A percentile compares a stretch with the other conserved stretches of the same genome.
Evolutionary conservation across 2,329 filamentous ascomycete species (phyloP).

Genomic region (Juglanconis sp.): DNA sequence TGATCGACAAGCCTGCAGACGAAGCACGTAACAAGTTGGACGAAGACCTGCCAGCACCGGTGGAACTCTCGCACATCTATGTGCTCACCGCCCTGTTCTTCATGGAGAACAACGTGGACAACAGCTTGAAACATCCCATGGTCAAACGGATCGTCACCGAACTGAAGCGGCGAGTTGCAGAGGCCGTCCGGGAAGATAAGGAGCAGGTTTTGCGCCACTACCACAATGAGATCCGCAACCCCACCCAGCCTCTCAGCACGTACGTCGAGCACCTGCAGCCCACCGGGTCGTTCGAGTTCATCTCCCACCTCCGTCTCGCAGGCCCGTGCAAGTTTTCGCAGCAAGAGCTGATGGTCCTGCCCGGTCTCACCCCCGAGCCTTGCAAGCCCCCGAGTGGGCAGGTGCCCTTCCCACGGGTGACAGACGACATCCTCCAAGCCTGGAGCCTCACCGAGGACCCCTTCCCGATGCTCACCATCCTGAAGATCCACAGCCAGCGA

Average conservation of each 20-base stretch:
- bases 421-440: neutral
- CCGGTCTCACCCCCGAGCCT: neutral
- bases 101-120: neutral
- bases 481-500: neutral
- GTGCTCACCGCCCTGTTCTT: neutral
- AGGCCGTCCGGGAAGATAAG: neutral
- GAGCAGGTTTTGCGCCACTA: neutral
- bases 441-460: constrained; percentile 4
- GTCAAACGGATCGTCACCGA: neutral
- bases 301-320: constrained; percentile 9
- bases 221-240: neutral
- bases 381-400: neutral
- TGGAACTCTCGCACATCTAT: too few relatives aligned
- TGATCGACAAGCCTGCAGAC: neutral
- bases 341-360: constrained; percentile 8
- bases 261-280: constrained; percentile 8
- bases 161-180: neutral
- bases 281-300: constrained; percentile 2
- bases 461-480: constrained; percentile 6
- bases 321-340: constrained; percentile 5
- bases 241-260: constrained; percentile 1
- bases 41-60: too few relatives aligned
- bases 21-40: too few relatives aligned
- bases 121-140: neutral
- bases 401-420: neutral